A percentile compares a stretch with the other conserved stretches of the same genome.
phyloP scores from a whole-genome alignment of 345 rosid species.

The Brassica cretica region DNA sequence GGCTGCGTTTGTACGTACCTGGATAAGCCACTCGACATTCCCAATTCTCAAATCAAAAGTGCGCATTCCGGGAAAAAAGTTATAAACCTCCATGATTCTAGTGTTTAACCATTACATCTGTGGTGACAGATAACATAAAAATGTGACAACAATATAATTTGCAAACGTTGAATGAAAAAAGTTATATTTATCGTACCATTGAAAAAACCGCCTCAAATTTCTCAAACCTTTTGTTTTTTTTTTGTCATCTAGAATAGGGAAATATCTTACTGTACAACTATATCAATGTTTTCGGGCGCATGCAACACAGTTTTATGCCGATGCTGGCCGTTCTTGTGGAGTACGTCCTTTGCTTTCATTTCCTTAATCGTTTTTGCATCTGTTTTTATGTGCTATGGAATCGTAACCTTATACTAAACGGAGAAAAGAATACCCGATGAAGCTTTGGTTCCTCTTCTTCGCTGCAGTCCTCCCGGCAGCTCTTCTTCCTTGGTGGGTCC shows the following conservation, averaged over 20 bases:
- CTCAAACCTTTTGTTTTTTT: background rate
- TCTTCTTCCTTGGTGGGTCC: no score
- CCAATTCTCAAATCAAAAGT: background rate
- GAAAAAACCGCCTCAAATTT: background rate
- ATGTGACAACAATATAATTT: slow-evolving; percentile 2
- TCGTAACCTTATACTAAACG: no score
- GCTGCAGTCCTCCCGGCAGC: no score
- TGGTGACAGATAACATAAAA: background rate
- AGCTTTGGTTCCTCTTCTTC: no score
- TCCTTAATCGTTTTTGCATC: no score
- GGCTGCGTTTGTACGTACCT: slow-evolving; percentile 27
- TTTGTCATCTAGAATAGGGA: background rate
- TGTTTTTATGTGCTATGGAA: no score
- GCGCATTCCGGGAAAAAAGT: background rate
- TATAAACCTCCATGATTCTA: background rate
- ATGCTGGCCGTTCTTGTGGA: no score
- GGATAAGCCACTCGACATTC: background rate
- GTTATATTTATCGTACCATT: background rate
- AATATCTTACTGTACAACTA: background rate
- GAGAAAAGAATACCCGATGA: no score
- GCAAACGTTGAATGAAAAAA: background rate
- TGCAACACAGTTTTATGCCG: no score
- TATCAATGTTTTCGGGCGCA: no score
- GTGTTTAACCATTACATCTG: background rate
- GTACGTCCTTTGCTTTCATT: no score